phyloP scores from a whole-genome alignment of 495 filamentous ascomycete species.

The Trichoderma orchidacearum region DNA sequence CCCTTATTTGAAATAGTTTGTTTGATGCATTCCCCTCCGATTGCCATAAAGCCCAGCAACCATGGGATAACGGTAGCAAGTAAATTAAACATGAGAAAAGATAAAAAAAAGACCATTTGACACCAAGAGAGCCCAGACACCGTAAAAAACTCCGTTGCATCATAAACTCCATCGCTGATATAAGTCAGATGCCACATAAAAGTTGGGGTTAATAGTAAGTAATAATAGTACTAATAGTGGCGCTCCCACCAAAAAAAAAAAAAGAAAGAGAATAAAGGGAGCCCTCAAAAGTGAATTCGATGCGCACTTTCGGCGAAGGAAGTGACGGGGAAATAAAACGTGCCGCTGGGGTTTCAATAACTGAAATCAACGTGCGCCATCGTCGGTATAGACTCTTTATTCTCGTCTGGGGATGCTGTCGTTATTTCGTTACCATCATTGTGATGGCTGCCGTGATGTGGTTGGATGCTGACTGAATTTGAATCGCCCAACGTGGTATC shows the following conservation, averaged over 20 bases:
- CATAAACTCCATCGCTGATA: constrained; percentile 4
- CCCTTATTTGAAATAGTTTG: too few relatives aligned
- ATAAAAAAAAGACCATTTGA: not conserved
- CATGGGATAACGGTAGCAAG: too few relatives aligned
- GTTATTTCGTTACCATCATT: constrained; percentile 21
- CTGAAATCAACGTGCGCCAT: constrained; percentile 30
- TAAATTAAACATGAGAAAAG: too few relatives aligned
- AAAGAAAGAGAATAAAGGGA: not conserved
- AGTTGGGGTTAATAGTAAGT: too few relatives aligned
- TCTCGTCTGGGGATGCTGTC: constrained; percentile 15
- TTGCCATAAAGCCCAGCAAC: too few relatives aligned
- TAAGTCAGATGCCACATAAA: not conserved
- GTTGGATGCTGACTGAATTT: constrained; percentile 10
- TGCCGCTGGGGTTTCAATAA: constrained; percentile 8
- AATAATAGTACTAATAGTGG: not conserved
- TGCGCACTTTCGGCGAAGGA: not conserved
- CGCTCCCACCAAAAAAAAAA: not conserved
- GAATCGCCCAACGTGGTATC: constrained; percentile 1
- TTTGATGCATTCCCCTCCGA: too few relatives aligned
- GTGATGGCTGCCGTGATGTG: constrained; percentile 12
- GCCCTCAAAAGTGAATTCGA: not conserved
- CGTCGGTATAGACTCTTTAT: constrained; percentile 29
- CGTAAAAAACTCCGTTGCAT: not conserved
- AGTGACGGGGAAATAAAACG: too few relatives aligned
- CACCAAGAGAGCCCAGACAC: not conserved